phyloP scores from a whole-genome alignment of 228 moss, liverwort and hornwort genomes.

The Sphagnum magellanicum region DNA sequence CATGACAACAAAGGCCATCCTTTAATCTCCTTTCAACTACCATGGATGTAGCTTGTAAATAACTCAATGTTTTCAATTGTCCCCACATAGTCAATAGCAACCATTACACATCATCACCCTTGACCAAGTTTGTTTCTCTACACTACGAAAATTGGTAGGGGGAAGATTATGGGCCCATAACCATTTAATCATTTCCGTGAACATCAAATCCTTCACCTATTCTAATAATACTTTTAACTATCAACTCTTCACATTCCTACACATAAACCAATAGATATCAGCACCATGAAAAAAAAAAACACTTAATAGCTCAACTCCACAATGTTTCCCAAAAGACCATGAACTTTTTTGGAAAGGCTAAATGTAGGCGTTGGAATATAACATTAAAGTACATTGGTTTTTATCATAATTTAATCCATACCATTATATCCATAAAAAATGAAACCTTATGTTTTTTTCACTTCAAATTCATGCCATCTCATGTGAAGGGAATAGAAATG shows the following conservation, averaged over 20 bases:
- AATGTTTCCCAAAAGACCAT: too few species aligned
- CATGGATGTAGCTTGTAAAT: slow-evolving; percentile 95
- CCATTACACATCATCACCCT: slow-evolving; percentile 68
- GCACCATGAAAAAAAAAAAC: background rate
- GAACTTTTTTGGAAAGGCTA: too few species aligned
- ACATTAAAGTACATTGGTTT: too few species aligned
- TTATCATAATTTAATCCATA: background rate
- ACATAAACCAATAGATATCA: slow-evolving; percentile 6
- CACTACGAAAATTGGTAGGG: slow-evolving; percentile 60
- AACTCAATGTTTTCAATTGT: slow-evolving; percentile 87
- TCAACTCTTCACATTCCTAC: slow-evolving; percentile 95
- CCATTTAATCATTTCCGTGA: slow-evolving; percentile 78
- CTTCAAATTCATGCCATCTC: background rate
- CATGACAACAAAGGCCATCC: slow-evolving; percentile 95
- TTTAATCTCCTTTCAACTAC: slow-evolving; percentile 81
- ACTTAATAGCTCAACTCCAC: too few species aligned
- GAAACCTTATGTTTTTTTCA: background rate
- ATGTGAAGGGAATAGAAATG: too few species aligned
- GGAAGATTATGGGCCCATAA: slow-evolving; percentile 65
- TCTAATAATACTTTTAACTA: slow-evolving; percentile 83
- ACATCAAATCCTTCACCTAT: slow-evolving; percentile 94
- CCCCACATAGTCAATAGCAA: slow-evolving; percentile 75
- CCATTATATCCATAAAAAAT: background rate
- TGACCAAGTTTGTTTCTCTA: slow-evolving; percentile 62
- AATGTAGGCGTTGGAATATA: too few species aligned